Evolutionary conservation across 306 rosid genomes (phyloP).

Genomic region (Cercis canadensis): DNA sequence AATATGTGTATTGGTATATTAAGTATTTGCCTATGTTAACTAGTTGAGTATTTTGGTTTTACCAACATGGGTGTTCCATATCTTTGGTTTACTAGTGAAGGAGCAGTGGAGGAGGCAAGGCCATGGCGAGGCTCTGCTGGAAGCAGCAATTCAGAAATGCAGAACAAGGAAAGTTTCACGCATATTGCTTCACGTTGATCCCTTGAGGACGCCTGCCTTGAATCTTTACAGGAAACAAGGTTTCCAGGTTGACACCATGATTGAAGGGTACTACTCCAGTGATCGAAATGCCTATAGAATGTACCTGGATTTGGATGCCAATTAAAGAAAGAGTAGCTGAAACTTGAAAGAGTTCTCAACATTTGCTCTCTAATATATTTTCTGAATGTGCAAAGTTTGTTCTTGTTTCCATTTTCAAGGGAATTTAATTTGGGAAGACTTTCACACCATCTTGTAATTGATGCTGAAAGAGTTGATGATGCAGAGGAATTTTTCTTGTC

Average conservation of each 20-base stretch:
- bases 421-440: too few species aligned
- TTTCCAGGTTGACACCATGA: slow-evolving; percentile 69
- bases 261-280: slow-evolving; percentile 74
- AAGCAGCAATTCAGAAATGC: slow-evolving; percentile 80
- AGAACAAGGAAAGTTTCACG: slow-evolving; percentile 70
- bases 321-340: slow-evolving; percentile 21
- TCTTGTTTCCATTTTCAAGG: too few species aligned
- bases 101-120: slow-evolving; percentile 81
- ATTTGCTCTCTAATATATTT: too few species aligned
- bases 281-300: slow-evolving; percentile 85
- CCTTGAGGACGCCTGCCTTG: slow-evolving; percentile 67
- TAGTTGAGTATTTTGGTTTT: background rate
- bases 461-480: too few species aligned
- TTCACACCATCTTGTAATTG: too few species aligned
- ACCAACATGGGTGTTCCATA: slow-evolving; percentile 16
- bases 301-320: slow-evolving; percentile 69
- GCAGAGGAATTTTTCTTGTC: too few species aligned
- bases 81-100: slow-evolving; percentile 60
- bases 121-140: slow-evolving; percentile 74
- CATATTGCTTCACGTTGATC: slow-evolving; percentile 87
- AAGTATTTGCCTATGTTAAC: background rate
- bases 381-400: too few species aligned
- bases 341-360: background rate
- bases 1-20: slow-evolving; percentile 20
- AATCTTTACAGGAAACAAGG: slow-evolving; percentile 80